Percentiles rank a stretch among this genome's conserved stretches.
Conservation (phyloP, 2,329 filamentous ascomycete genomes). For the Fusarium verrucosum region DNA sequence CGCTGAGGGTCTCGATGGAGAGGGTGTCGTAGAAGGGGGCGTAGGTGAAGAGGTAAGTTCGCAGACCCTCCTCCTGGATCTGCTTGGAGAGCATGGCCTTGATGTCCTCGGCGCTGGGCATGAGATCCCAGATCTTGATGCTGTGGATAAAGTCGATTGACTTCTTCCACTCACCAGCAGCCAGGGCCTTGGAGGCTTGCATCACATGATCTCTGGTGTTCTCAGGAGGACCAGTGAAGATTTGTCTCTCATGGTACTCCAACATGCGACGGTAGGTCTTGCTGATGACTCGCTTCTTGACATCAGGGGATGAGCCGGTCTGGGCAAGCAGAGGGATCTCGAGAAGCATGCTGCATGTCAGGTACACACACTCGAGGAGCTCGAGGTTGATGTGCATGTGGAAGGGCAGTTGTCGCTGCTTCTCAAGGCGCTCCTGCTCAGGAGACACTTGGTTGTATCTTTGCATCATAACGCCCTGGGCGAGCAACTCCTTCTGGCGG, state of each 20-base stretch:
- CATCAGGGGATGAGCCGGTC: conserved; percentile 93
- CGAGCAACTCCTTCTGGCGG: conserved; percentile 95
- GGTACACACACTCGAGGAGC: conserved; percentile 95
- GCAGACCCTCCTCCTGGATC: conserved; percentile 97
- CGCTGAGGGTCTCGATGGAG: conserved; percentile 81
- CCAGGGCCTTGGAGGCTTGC: conserved; percentile 97
- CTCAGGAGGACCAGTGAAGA: conserved; percentile 97
- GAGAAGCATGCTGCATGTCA: conserved; percentile 98
- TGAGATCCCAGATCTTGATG: conserved; percentile 99
- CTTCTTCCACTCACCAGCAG: conserved; percentile 98
- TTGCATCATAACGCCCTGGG: conserved; percentile 98
- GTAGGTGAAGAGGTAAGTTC: conserved; percentile 99
- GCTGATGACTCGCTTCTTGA: conserved; percentile 97
- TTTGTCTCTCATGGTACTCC: conserved; percentile 98
- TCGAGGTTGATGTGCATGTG: conserved; percentile 99
- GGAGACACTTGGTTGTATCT: conserved; percentile 95
- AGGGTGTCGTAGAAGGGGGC: conserved; percentile 99
- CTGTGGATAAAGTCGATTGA: conserved; percentile 91
- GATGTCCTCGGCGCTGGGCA: conserved; percentile 91
- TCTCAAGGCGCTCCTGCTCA: conserved; percentile 96
- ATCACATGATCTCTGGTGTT: conserved; percentile 99
- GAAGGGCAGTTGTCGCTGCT: conserved; percentile 97
- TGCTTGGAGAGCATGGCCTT: conserved; percentile 97
- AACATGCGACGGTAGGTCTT: conserved; percentile 99
- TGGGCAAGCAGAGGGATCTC: conserved; percentile 98